Evolutionary conservation across 768 basidiomycete genomes (phyloP), one percentile per base, ranked within the genome.

Genomic region (Pleurotus giganteus): DNA sequence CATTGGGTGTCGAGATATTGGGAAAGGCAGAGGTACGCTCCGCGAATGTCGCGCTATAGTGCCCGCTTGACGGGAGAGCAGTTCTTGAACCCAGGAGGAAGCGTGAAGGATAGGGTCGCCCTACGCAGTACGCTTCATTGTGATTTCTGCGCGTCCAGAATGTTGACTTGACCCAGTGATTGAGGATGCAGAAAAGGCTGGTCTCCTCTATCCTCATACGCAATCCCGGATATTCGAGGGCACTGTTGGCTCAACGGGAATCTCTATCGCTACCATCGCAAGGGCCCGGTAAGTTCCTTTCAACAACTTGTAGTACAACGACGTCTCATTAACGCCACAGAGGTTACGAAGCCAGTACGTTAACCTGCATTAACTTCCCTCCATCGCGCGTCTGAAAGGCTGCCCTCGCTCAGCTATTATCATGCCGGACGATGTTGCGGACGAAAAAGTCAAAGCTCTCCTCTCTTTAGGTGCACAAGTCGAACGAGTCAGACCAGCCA

Each of bases 91-190:
- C 96, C 97, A 1, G 96, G 96, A 23, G 97, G 97, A 36, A 98
- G 95, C 52, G 90, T 98, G 47, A 99, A 99, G 69, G 97, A 99
- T 69, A 84, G 97, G 27, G 96, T 98, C n/a, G 96, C 95, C 0
- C 68, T 98, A 57, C 82, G 85, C 68, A 92, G 95, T 97, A 64
- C 57, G 83, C 60, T 57, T 36, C 45, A 57, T 27, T 17, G 19
- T 0, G 3, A 2, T 19, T 58, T 53, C 23, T 21, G 9, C 1
- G 45, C 45, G 28, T 36, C 43, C 55, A 24, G 3, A 28, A 15
- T 21, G 31, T 21, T 27, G 24, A 15, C 15, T 51, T 19, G 28
- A 28, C 17, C 11, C 65, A 98, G 96, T 98, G 78, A 93, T 99
- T 60, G 83, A 94, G 58, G 91, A 98, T 63, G 97, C 97, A 0